A percentile compares a stretch with the other conserved stretches of the same genome.
phyloP scores from a whole-genome alignment of 345 rosid genomes.

The Aquilaria sinensis region DNA sequence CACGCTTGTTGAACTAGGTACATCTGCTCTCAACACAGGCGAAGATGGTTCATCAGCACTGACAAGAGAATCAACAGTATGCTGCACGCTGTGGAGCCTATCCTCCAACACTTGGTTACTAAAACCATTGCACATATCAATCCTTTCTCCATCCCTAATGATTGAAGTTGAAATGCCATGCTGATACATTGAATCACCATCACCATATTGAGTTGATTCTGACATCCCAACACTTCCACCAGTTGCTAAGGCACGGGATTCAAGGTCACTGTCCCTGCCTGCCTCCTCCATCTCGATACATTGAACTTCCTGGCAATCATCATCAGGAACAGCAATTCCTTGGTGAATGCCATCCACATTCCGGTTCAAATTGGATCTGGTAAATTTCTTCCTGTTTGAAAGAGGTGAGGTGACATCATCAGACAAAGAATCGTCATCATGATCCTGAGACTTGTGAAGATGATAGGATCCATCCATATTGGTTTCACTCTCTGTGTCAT shows the following conservation, averaged over 20 bases:
- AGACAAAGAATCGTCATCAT: slow-evolving; percentile 35
- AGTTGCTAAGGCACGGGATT: slow-evolving; percentile 25
- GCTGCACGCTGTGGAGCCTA: slow-evolving; percentile 42
- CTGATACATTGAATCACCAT: slow-evolving; percentile 22
- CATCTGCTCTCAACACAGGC: slow-evolving; percentile 19
- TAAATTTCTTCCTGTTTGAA: slow-evolving; percentile 36
- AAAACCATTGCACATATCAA: slow-evolving; percentile 36
- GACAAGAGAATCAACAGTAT: slow-evolving; percentile 37
- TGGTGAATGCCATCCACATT: slow-evolving; percentile 29
- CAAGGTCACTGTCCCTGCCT: slow-evolving; percentile 23
- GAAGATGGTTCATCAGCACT: slow-evolving; percentile 32
- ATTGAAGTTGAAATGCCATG: slow-evolving; percentile 21
- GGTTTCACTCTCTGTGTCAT: slow-evolving; percentile 42
- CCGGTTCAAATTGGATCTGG: slow-evolving; percentile 29
- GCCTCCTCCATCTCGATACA: slow-evolving; percentile 68
- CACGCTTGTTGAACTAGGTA: slow-evolving; percentile 43
- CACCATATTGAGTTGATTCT: slow-evolving; percentile 20
- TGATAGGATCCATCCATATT: slow-evolving; percentile 25
- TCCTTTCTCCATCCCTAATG: slow-evolving; percentile 32
- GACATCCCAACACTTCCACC: slow-evolving; percentile 29
- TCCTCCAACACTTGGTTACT: slow-evolving; percentile 36
- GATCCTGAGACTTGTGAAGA: slow-evolving; percentile 11
- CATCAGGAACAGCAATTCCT: slow-evolving; percentile 41
- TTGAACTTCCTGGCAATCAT: slow-evolving; percentile 81
- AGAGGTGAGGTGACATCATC: slow-evolving; percentile 40